Percentiles rank a stretch among this genome's conserved stretches.
These are phyloP conservation scores for Zoysia pacifica DNA, from an alignment of 176 grass and related monocot species.

Conservation along the genomic window DNA sequence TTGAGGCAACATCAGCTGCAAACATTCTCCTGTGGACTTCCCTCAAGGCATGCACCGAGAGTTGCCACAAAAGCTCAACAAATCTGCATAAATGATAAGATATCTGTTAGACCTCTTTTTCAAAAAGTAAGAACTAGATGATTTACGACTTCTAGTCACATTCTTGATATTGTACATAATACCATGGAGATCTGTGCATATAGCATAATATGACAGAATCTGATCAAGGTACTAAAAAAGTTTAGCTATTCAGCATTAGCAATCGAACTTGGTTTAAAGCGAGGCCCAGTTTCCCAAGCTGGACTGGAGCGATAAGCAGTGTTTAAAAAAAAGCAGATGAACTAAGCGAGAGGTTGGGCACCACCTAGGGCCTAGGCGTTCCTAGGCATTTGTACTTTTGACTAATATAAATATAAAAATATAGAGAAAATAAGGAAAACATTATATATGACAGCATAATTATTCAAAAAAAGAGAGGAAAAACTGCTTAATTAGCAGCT, in stretches of 20 bases:
- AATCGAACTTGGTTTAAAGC: background rate
- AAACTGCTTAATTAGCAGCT: too few relatives aligned
- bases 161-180: slow-evolving; percentile 18
- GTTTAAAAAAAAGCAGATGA: too few relatives aligned
- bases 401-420: too few relatives aligned
- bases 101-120: slow-evolving; percentile 26
- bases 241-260: background rate
- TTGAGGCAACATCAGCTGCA: slow-evolving; percentile 72
- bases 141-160: slow-evolving; percentile 1
- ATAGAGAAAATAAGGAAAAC: too few relatives aligned
- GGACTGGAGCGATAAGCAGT: background rate
- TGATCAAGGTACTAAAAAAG: background rate
- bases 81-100: slow-evolving; percentile 62
- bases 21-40: slow-evolving; percentile 97
- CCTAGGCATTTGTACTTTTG: too few relatives aligned
- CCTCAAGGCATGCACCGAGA: slow-evolving; percentile 94
- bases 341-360: too few relatives aligned
- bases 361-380: too few relatives aligned
- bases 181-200: slow-evolving; percentile 10
- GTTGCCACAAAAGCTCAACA: slow-evolving; percentile 99
- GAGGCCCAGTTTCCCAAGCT: slow-evolving; percentile 5
- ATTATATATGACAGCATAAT: too few relatives aligned
- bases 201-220: background rate
- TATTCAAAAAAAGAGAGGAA: too few relatives aligned
- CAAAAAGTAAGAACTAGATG: background rate